These are phyloP conservation scores for Pneumocystis oryctolagi DNA, from an alignment of 1,139 yeast genomes.

Conservation along the genomic window DNA sequence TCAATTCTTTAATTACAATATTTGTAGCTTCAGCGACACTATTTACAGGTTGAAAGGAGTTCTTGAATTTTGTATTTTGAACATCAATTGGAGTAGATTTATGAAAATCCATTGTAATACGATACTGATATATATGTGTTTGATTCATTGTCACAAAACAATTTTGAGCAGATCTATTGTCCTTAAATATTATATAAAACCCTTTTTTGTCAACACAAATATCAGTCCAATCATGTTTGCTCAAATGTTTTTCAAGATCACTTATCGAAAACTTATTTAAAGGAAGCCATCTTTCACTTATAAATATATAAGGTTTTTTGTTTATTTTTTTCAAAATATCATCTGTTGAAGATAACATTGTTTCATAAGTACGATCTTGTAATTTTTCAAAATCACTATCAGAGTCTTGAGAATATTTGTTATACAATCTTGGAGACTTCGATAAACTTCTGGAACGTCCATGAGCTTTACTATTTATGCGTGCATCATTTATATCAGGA, in stretches of 20 bases:
- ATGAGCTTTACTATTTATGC: not conserved
- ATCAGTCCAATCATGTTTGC: constrained; percentile 49
- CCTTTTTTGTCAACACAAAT: constrained; percentile 51
- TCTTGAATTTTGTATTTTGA: constrained; percentile 1
- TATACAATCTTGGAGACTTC: not conserved
- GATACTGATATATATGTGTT: constrained; percentile 34
- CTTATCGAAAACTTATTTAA: constrained; percentile 36
- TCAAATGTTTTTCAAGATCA: constrained; percentile 40
- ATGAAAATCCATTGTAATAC: constrained; percentile 43
- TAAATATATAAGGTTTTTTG: constrained; percentile 42
- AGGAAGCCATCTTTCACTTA: constrained; percentile 41
- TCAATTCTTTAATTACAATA: constrained; percentile 48
- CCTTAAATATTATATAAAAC: constrained; percentile 54
- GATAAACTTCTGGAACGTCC: not conserved
- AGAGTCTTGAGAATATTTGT: not conserved
- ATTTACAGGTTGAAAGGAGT: constrained; percentile 23
- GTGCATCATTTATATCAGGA: not conserved
- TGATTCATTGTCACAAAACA: constrained; percentile 62
- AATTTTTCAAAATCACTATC: not conserved
- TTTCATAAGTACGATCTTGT: not conserved
- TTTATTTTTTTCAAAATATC: constrained; percentile 24
- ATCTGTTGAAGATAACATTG: not conserved
- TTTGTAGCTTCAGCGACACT: constrained; percentile 43
- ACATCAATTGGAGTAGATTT: not conserved
- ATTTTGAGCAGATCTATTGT: constrained; percentile 45